A percentile compares a stretch with the other conserved stretches of the same genome.
Conservation (phyloP, 2,329 filamentous ascomycete genomes). For the Sporothrix euskadiensis region DNA sequence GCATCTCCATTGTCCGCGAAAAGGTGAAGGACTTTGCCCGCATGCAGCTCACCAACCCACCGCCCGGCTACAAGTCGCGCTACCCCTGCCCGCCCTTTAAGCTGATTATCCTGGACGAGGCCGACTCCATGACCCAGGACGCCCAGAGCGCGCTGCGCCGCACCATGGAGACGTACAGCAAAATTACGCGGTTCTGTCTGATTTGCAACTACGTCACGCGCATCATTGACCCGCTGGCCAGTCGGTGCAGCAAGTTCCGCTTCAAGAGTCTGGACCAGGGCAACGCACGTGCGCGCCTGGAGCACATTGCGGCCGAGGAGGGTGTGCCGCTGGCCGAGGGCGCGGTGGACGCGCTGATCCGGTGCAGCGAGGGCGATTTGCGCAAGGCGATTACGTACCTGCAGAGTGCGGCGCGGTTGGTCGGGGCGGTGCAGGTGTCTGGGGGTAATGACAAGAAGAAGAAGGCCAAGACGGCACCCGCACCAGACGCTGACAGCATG, state of each 20-base stretch:
- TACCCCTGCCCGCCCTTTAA: slow-evolving; percentile 98
- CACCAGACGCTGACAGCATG: slow-evolving; percentile 3
- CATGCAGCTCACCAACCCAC: slow-evolving; percentile 85
- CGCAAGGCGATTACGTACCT: slow-evolving; percentile 94
- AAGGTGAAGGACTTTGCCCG: slow-evolving; percentile 98
- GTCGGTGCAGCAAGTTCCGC: slow-evolving; percentile 91
- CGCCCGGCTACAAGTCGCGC: slow-evolving; percentile 64
- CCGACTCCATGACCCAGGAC: slow-evolving; percentile 98
- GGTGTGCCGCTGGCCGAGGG: slow-evolving; percentile 74
- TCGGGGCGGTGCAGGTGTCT: slow-evolving; percentile 62
- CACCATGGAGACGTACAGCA: slow-evolving; percentile 97
- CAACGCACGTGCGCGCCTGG: slow-evolving; percentile 76
- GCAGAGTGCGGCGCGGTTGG: slow-evolving; percentile 88
- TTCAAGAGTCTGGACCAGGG: slow-evolving; percentile 94
- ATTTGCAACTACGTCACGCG: slow-evolving; percentile 99
- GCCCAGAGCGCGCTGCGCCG: slow-evolving; percentile 88
- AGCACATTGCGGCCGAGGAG: slow-evolving; percentile 80
- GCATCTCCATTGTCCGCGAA: slow-evolving; percentile 93
- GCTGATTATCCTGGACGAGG: slow-evolving; percentile 97
- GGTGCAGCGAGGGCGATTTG: slow-evolving; percentile 89
- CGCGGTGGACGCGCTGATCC: slow-evolving; percentile 79
- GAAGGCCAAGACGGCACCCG: background rate
- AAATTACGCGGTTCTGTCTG: slow-evolving; percentile 94
- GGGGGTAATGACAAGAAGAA: background rate
- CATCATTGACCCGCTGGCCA: slow-evolving; percentile 95